These are phyloP conservation scores for Lentinula aciculospora DNA, from an alignment of 768 basidiomycete species.

Conservation along the genomic window DNA sequence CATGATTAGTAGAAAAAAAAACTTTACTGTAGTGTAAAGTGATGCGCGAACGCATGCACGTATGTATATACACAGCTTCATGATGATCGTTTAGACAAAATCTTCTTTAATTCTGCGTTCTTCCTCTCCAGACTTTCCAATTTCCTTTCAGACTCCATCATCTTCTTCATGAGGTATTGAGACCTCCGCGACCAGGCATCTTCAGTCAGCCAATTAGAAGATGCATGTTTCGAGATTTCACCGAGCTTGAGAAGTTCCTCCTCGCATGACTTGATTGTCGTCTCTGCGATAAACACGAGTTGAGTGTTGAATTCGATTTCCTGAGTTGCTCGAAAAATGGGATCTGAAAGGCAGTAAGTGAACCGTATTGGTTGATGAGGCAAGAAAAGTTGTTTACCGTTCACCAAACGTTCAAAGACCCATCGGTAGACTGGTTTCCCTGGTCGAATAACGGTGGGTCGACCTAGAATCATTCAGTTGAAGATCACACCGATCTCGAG, in stretches of 20 bases:
- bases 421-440: constrained; percentile 88
- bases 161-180: constrained; percentile 67
- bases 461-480: constrained; percentile 40
- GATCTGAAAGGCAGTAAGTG: constrained; percentile 37
- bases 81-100: not conserved
- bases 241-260: constrained; percentile 66
- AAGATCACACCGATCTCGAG: not conserved
- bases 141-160: constrained; percentile 64
- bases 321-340: constrained; percentile 73
- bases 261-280: constrained; percentile 66
- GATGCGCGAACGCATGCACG: too few species aligned
- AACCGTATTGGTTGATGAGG: not conserved
- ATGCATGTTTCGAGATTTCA: constrained; percentile 51
- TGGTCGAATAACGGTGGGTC: constrained; percentile 78
- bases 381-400: constrained; percentile 42
- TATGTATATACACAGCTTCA: not conserved
- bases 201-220: constrained; percentile 38
- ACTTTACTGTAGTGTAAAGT: too few species aligned
- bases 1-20: too few species aligned
- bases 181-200: constrained; percentile 55
- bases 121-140: constrained; percentile 64
- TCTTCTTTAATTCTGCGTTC: constrained; percentile 62
- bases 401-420: constrained; percentile 77
- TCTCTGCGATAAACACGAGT: constrained; percentile 52
- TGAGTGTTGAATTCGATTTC: constrained; percentile 79